Evolutionary conservation across 805 yeast genomes (phyloP).

Genomic region (Kodamaea kaohsiungensis): DNA sequence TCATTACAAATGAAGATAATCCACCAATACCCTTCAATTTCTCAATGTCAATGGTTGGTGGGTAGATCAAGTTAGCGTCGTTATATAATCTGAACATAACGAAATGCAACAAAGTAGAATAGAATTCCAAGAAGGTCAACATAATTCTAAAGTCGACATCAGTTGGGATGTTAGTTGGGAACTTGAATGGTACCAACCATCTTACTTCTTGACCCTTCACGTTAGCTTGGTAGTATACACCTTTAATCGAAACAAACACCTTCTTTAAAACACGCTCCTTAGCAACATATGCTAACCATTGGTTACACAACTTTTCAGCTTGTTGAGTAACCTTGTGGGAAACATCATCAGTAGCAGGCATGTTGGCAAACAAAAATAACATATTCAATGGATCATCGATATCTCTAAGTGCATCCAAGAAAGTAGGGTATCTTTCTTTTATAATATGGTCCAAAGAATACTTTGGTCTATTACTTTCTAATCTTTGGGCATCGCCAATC

Average conservation of each 20-base stretch:
- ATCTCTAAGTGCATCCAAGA: slow-evolving; percentile 88
- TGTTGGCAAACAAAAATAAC: slow-evolving; percentile 88
- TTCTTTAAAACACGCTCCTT: slow-evolving; percentile 79
- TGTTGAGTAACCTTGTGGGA: slow-evolving; percentile 80
- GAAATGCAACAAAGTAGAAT: slow-evolving; percentile 88
- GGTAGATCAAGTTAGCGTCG: slow-evolving; percentile 84
- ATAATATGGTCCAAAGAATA: slow-evolving; percentile 88
- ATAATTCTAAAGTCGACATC: slow-evolving; percentile 96
- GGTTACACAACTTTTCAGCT: slow-evolving; percentile 83
- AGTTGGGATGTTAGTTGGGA: slow-evolving; percentile 91
- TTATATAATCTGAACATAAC: slow-evolving; percentile 82
- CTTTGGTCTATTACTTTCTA: slow-evolving; percentile 78
- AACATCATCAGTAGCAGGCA: slow-evolving; percentile 90
- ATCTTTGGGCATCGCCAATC: slow-evolving; percentile 79
- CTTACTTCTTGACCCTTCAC: slow-evolving; percentile 89
- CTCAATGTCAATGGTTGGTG: slow-evolving; percentile 76
- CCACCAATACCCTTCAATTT: slow-evolving; percentile 90
- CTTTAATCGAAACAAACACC: slow-evolving; percentile 94
- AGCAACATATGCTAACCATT: slow-evolving; percentile 94
- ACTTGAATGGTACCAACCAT: slow-evolving; percentile 97
- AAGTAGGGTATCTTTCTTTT: slow-evolving; percentile 94
- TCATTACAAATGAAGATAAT: slow-evolving; percentile 76
- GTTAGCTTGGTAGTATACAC: slow-evolving; percentile 91
- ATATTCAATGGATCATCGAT: slow-evolving; percentile 93
- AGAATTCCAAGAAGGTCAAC: slow-evolving; percentile 95